These are phyloP conservation scores for Phellinidium pouzarii DNA, from an alignment of 1,284 basidiomycete species.

Conservation along the genomic window DNA sequence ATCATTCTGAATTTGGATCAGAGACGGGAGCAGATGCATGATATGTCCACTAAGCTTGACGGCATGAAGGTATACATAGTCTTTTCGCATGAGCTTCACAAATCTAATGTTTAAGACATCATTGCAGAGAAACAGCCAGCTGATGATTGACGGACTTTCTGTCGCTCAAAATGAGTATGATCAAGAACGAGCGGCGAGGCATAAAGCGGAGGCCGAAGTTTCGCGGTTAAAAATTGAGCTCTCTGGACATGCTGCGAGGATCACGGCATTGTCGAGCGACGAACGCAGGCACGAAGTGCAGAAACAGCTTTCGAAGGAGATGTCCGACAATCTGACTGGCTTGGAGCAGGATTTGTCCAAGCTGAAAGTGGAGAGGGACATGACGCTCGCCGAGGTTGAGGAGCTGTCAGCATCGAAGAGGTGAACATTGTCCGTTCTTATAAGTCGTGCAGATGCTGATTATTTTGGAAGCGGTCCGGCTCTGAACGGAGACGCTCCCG, in stretches of 20 bases:
- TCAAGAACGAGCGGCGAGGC: constrained; percentile 77
- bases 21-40: constrained; percentile 54
- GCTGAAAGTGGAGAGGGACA: constrained; percentile 83
- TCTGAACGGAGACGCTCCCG: constrained; percentile 30
- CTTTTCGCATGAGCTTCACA: constrained; percentile 7
- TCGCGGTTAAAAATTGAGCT: constrained; percentile 77
- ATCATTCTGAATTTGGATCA: constrained; percentile 67
- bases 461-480: constrained; percentile 7
- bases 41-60: constrained; percentile 75
- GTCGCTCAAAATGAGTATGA: constrained; percentile 94
- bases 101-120: not conserved
- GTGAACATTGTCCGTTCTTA: constrained; percentile 34
- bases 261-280: constrained; percentile 79
- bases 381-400: constrained; percentile 89
- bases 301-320: constrained; percentile 72
- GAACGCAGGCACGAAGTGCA: constrained; percentile 72
- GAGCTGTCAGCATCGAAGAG: constrained; percentile 73
- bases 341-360: constrained; percentile 85
- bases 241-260: constrained; percentile 82
- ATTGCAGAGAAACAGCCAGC: constrained; percentile 74
- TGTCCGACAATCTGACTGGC: constrained; percentile 68
- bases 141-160: constrained; percentile 86
- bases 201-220: constrained; percentile 90
- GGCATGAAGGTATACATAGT: constrained; percentile 68
- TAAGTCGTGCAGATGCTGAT: constrained; percentile 18